phyloP scores from a whole-genome alignment of 1,139 yeast genomes.

The Magnusiomyces paraingens region DNA sequence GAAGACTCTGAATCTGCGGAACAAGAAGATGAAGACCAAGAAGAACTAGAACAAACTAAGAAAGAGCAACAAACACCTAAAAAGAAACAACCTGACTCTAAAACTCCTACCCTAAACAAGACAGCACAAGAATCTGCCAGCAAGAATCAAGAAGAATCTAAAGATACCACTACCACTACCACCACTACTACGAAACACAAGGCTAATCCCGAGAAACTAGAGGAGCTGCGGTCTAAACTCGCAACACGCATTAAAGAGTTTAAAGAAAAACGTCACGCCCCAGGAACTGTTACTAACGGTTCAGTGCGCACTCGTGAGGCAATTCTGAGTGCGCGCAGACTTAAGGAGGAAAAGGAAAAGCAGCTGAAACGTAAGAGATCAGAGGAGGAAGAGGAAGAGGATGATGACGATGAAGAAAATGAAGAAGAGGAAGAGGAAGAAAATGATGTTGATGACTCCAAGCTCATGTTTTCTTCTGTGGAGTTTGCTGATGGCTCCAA shows the following conservation, averaged over 20 bases:
- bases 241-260: constrained; percentile 63
- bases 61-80: constrained; percentile 7
- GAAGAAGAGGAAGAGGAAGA: constrained; percentile 20
- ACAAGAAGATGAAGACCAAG: constrained; percentile 20
- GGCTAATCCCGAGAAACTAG: constrained; percentile 36
- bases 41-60: constrained; percentile 15
- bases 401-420: constrained; percentile 2
- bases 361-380: constrained; percentile 29
- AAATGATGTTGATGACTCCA: constrained; percentile 34
- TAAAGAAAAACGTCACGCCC: constrained; percentile 83
- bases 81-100: constrained; percentile 13
- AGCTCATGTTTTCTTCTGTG: constrained; percentile 67
- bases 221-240: constrained; percentile 62
- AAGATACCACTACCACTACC: background rate
- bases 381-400: constrained; percentile 11
- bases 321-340: constrained; percentile 36
- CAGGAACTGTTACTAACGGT: constrained; percentile 72
- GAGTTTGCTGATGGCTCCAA: constrained; percentile 76
- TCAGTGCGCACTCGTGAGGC: constrained; percentile 59
- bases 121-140: constrained; percentile 48
- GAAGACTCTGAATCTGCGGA: constrained; percentile 22
- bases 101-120: constrained; percentile 29
- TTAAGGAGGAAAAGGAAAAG: constrained; percentile 36
- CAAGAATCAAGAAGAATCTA: constrained; percentile 42
- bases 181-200: constrained; percentile 43